Base-by-base conservation (phyloP, 495 filamentous ascomycete species). In the Apodospora peruviana region DNA sequence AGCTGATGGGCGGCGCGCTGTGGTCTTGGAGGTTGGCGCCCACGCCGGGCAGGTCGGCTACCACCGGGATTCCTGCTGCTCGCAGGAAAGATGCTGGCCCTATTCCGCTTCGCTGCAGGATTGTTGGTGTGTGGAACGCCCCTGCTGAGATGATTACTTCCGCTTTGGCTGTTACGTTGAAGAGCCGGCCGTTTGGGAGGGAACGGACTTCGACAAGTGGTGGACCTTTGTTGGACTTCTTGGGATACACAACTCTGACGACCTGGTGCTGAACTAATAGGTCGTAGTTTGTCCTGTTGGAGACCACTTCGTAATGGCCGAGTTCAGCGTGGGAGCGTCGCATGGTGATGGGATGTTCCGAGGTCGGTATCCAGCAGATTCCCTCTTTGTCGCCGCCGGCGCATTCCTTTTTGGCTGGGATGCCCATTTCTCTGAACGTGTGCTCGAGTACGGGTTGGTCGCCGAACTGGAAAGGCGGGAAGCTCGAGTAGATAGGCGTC, bases 241-340 rank as follows among this genome's bases (percentile, higher is more conserved):
- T 44, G 32, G 52, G 55, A 32, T 57, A 64, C 10, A 60, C 37
- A 2, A 64, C 57, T 9, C 57, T 34, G 20, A 47, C 46, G 10
- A 51, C 60, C 38, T 64, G 58, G 43, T 64, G 60, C 18, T 53
- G 45, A 11, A 64, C 53, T 25, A 72, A 45, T 0, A 72, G 57
- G 21, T 72, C 66, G 42, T 65, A 61, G 40, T 72, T 71, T 2
- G 60, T 43, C 25, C 69, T 34, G 16, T 43, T 48, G 11, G 50
- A 41, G 1, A 56, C 56, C 11, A 68, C 61, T 7, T 43, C 50
- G 19, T 64, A 71, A 51, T 71, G 69, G 17, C 60, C 69, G 3
- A 68, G 57, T 17, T 66, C 65, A 14, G 69, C 54, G 38, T 71
- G 68, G 1, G 68, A 71, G 18, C 68, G 61, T 17, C 57, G 40